Conservation (phyloP, 805 yeast genomes). For the Ascoidea tarda region DNA sequence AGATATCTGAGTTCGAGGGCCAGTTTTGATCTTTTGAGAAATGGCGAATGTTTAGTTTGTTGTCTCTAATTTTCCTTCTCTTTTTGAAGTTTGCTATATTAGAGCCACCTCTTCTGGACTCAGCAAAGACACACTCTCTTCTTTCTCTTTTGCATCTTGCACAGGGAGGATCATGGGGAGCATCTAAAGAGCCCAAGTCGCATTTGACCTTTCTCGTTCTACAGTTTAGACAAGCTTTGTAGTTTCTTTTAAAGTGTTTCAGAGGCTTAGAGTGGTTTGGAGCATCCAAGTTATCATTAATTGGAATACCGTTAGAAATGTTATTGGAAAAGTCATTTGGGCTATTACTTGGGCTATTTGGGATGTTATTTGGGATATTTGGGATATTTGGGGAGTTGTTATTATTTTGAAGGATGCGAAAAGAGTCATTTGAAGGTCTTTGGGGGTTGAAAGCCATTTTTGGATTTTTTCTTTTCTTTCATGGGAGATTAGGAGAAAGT, state of each 20-base stretch:
- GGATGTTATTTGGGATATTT: no score
- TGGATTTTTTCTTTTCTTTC: no score
- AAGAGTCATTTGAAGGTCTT: no score
- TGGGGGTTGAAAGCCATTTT: no score
- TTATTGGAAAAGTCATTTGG: no score
- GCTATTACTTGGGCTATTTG: no score
- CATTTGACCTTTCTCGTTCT: conserved; percentile 76
- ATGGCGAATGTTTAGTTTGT: neutral
- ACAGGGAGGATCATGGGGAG: conserved; percentile 73
- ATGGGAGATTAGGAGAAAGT: no score
- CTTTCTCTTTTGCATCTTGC: conserved; percentile 74
- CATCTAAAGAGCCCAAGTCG: conserved; percentile 64
- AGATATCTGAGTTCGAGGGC: conserved; percentile 2
- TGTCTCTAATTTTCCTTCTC: conserved; percentile 13
- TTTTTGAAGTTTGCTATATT: conserved; percentile 1
- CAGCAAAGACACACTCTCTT: conserved; percentile 63
- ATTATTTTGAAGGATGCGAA: no score
- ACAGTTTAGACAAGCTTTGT: conserved; percentile 78
- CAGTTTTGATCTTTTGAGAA: conserved; percentile 4
- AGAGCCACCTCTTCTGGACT: conserved; percentile 38
- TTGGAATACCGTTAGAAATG: neutral
- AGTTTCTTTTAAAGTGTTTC: conserved; percentile 41
- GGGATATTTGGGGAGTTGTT: no score
- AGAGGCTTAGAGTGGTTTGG: conserved; percentile 5
- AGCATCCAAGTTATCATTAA: neutral